Conservation (phyloP, 2,329 filamentous ascomycete species). For the Ascochyta clinopodiicola region DNA sequence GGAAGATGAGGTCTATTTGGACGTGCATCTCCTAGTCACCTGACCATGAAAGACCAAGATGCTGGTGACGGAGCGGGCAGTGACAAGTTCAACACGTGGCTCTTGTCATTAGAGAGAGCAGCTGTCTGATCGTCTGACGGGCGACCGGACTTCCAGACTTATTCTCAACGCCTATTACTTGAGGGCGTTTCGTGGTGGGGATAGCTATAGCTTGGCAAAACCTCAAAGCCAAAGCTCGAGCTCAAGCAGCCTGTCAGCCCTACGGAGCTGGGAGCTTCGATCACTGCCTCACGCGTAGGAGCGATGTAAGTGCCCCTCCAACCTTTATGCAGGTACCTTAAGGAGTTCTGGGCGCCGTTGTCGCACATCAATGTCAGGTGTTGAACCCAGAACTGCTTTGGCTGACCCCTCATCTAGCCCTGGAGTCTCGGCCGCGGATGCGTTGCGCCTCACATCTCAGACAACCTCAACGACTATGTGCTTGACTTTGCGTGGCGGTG, state of each 20-base stretch:
- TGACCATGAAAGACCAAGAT: neutral
- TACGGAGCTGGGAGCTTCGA: conserved; percentile 18
- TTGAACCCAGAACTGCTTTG: conserved; percentile 24
- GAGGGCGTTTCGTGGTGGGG: neutral
- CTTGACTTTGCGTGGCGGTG: conserved; percentile 33
- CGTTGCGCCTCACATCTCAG: conserved; percentile 26
- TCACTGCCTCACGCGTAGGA: conserved; percentile 10
- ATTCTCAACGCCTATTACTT: neutral
- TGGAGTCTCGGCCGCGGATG: conserved; percentile 42
- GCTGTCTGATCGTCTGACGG: neutral
- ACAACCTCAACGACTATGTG: conserved; percentile 20
- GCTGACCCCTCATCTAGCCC: conserved; percentile 27
- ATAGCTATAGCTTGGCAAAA: conserved; percentile 4
- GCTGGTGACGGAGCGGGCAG: neutral
- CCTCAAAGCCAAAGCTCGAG: neutral
- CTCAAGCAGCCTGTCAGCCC: conserved; percentile 27
- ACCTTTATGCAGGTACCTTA: conserved; percentile 40
- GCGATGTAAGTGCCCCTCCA: conserved; percentile 1
- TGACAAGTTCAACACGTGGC: neutral
- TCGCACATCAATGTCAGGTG: conserved; percentile 34
- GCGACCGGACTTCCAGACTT: neutral
- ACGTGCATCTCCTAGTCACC: neutral
- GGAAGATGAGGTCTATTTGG: neutral
- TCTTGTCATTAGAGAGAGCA: neutral
- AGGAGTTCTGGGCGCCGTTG: conserved; percentile 21